phyloP scores from a whole-genome alignment of 2,329 filamentous ascomycete genomes.

The Piedraia hortae region DNA sequence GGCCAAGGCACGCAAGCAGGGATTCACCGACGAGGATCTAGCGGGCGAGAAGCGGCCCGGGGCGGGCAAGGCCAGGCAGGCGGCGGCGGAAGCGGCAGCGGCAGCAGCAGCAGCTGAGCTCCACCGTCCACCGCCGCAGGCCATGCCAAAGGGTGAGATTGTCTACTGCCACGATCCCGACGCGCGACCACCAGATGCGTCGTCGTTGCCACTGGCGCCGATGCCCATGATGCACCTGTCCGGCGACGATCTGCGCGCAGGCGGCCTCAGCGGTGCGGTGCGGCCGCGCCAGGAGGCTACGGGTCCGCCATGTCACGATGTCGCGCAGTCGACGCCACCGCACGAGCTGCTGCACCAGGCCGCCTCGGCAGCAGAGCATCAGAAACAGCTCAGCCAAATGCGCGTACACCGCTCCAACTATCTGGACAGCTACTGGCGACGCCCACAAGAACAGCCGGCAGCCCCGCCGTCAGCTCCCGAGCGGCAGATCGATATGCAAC shows the following conservation, averaged over 20 bases:
- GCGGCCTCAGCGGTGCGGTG: constrained; percentile 56
- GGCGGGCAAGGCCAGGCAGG: constrained; percentile 64
- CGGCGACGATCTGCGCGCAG: constrained; percentile 48
- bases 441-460: constrained; percentile 50
- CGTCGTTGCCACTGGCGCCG: constrained; percentile 40
- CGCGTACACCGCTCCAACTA: constrained; percentile 55
- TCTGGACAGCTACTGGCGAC: constrained; percentile 54
- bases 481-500: too few species aligned
- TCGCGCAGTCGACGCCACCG: constrained; percentile 46
- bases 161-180: constrained; percentile 43
- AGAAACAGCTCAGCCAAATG: constrained; percentile 55
- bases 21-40: constrained; percentile 87
- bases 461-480: too few species aligned
- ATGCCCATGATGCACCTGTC: constrained; percentile 65
- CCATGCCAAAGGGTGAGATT: constrained; percentile 54
- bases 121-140: constrained; percentile 24
- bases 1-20: constrained; percentile 84
- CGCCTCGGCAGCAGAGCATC: constrained; percentile 71
- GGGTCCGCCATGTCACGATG: constrained; percentile 67
- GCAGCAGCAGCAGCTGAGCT: constrained; percentile 32
- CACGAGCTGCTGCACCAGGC: constrained; percentile 66
- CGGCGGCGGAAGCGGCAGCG: too few species aligned
- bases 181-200: constrained; percentile 22
- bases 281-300: constrained; percentile 73
- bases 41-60: constrained; percentile 91